Base-by-base conservation (phyloP, 1,284 basidiomycete genomes). In the Fomitiporia mediterranea region DNA sequence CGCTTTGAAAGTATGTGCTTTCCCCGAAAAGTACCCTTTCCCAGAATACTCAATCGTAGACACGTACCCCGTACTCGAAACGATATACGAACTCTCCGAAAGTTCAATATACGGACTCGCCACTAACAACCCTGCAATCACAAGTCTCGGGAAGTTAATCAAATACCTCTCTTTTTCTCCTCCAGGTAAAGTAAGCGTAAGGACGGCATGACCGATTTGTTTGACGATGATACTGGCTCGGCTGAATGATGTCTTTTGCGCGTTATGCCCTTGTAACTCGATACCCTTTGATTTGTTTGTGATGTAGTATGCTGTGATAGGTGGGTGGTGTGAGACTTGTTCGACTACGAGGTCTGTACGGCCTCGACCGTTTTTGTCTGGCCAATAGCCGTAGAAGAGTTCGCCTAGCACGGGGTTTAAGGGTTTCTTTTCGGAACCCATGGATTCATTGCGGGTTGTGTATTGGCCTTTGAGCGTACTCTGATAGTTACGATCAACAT, bases 371-470 rank as follows among this genome's bases (percentile, higher is more conserved):
- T 83, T 74, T 61, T 76, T 74, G 67, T 90, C 86, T 0, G 94
- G 90, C 95, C 96, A 99, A 60, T 78, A 70, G 48, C 96, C 96
- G 63, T 94, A 94, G 76, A 98, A 98, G 38, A 94, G 75, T 86
- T 95, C 92, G 71, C 94, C 95, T 27, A 98, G 87, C 11, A 96
- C 92, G 35, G 95, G 95, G 70, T 98, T 98, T 59, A 98, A 78
- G 7, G 95, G 95, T 72, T 98, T 99, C 80, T 98, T 99, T 80
- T 98, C 95, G 1, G 91, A 94, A 7, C 95, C 95, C 83, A 92
- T 87, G 62, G 85, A 86, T 75, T 95, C 92, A 67, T 94, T 95
- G 57, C 93, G 79, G 35, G 91, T 91, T 15, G 92, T 97, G 72
- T 97, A 97, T 67, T 97, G 94, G 37, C 92, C 93, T 70, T 95